Base-by-base conservation (phyloP, 1,139 yeast species). In the Martiniozyma asiatica region DNA sequence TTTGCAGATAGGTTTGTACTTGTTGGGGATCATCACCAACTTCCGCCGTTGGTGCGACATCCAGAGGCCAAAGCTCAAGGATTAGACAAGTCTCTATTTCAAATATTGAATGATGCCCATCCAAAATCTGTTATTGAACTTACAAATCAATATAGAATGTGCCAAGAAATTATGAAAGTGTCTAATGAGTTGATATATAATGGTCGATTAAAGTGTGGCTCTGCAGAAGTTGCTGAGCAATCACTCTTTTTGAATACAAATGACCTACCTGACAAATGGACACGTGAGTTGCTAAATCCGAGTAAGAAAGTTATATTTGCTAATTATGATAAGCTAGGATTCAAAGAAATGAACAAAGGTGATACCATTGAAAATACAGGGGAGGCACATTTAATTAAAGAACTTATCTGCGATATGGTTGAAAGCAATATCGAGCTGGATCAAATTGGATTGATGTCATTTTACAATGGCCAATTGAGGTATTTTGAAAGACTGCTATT, bases 11-110 rank as follows among this genome's bases (percentile, higher is more conserved):
- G 68, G 51, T 89, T 89, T 48, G 65, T 92, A 2, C 62, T 89
- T 36, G 97, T 92, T 8, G 99, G 99, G 5, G 99, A 92, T 49
- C 97, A 89, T 50, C 71, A 69, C 41, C 99, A 92, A 50, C 59
- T 92, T 20, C 93, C 94, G 2, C 96, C 97, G 1, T 56, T 87
- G 34, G 84, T 87, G 1, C 65, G 65, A 22, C 75, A 73, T 43
- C 68, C 69, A 0, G 64, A 65, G 28, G 70, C 78, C 0, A 63
- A 63, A 25, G 59, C 29, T 44, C 65, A 55, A 23, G 96, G 94
- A 0, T 56, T 89, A n/a, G 81, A 80, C 20, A 65, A 63, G 28
- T 84, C 96, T 1, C 56, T 92, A 32, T 89, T 89, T 56, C 75
- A 72, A 46, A 58, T 66, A 2, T 60, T 89, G 30, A 75, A 87